A percentile compares a stretch with the other conserved stretches of the same genome.
Evolutionary conservation across 139 green algal genomes (phyloP).

Genomic region (Pleodorina starrii): DNA sequence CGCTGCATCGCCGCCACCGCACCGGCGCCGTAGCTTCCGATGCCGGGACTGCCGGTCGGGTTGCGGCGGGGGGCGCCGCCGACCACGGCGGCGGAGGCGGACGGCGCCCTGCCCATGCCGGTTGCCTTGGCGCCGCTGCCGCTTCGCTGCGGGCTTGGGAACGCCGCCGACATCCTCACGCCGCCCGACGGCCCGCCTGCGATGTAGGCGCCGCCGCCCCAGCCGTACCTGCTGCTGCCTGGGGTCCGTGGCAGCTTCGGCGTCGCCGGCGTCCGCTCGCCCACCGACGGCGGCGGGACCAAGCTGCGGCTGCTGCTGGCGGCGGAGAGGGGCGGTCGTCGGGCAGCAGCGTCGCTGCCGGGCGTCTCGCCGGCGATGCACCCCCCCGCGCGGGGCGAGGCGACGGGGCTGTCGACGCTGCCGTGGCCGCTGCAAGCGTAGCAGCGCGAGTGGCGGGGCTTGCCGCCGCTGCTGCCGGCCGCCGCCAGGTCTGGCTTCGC

Average conservation of each 20-base stretch:
- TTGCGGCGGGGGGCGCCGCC: background rate
- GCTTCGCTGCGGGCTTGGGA: background rate
- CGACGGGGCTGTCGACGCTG: too few species aligned
- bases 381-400: too few species aligned
- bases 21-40: background rate
- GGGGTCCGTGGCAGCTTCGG: background rate
- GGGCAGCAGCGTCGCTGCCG: too few species aligned
- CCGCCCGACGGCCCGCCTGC: too few species aligned
- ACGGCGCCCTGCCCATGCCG: background rate
- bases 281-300: background rate
- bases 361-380: too few species aligned
- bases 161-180: background rate
- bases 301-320: background rate
- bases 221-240: background rate
- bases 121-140: background rate
- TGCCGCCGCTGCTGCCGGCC: too few species aligned
- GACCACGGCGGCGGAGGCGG: background rate
- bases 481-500: too few species aligned
- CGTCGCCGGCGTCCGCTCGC: background rate
- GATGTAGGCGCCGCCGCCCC: background rate
- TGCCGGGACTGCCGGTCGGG: background rate
- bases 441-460: too few species aligned
- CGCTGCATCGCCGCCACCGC: background rate
- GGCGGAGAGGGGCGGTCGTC: too few species aligned
- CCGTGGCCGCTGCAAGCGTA: too few species aligned